These are phyloP conservation scores for Leavenworthia alabamica DNA, from an alignment of 345 rosid species.

Conservation along the genomic window DNA sequence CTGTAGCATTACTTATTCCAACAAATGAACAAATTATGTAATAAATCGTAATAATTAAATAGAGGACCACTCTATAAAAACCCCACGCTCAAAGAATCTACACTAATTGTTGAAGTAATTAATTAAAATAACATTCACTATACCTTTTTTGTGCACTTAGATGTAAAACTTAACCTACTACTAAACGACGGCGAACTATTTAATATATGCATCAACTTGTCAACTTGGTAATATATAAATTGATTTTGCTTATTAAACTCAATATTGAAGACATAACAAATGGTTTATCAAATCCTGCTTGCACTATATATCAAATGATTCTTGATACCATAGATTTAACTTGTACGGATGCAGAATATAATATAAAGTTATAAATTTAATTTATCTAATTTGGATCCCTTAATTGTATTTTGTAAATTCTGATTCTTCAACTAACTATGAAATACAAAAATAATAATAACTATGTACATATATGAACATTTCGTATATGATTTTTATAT, in stretches of 20 bases:
- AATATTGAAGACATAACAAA: not conserved
- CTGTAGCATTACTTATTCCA: constrained; percentile 20
- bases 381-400: not conserved
- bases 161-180: constrained; percentile 25
- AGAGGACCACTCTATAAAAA: constrained; percentile 24
- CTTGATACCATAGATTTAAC: not conserved
- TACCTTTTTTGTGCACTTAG: constrained; percentile 5
- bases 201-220: constrained; percentile 23
- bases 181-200: constrained; percentile 25
- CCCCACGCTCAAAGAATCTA: constrained; percentile 24
- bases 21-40: constrained; percentile 14
- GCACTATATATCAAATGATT: not conserved
- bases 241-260: constrained; percentile 10
- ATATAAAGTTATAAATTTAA: too few species aligned
- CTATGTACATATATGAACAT: not conserved
- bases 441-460: not conserved
- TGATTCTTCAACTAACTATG: not conserved
- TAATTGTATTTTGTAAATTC: not conserved
- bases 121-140: constrained; percentile 9
- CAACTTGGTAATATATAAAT: constrained; percentile 18
- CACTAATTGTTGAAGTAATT: constrained; percentile 21
- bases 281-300: not conserved
- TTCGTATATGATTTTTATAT: constrained; percentile 5
- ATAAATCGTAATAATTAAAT: constrained; percentile 1
- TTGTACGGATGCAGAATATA: not conserved